Conservation (phyloP, 2,329 filamentous ascomycete species). For the Arachnomyces sp. region DNA sequence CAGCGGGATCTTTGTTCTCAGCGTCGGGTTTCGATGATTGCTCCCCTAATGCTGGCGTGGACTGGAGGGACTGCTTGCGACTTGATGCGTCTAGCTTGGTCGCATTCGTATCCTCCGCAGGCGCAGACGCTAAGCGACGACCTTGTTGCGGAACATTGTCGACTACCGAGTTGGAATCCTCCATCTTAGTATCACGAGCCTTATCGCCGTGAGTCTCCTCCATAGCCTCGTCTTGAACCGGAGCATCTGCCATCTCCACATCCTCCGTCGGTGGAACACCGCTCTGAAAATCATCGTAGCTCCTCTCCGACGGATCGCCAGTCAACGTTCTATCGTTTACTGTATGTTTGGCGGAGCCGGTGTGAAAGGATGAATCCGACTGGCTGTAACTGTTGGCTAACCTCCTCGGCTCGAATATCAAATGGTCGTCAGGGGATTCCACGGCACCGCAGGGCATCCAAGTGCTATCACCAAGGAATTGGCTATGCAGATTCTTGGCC, state of each 20-base stretch:
- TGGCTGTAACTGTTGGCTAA: slow-evolving; percentile 15
- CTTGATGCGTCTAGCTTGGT: too few species aligned
- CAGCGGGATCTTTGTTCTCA: not conserved
- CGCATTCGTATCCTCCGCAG: too few species aligned
- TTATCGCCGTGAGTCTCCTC: not conserved
- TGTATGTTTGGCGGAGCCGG: slow-evolving; percentile 3
- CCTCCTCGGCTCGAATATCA: slow-evolving; percentile 36
- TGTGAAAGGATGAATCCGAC: slow-evolving; percentile 8
- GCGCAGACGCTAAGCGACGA: too few species aligned
- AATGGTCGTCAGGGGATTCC: slow-evolving; percentile 44
- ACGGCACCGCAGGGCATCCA: slow-evolving; percentile 52
- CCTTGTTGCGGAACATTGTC: too few species aligned
- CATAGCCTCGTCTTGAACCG: slow-evolving; percentile 2
- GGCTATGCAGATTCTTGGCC: slow-evolving; percentile 50
- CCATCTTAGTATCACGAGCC: not conserved
- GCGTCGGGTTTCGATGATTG: not conserved
- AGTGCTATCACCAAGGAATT: slow-evolving; percentile 52
- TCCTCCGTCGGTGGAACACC: slow-evolving; percentile 7
- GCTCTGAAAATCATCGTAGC: slow-evolving; percentile 1
- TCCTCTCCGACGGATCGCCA: too few species aligned
- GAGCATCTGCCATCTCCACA: slow-evolving; percentile 4
- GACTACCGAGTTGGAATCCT: not conserved
- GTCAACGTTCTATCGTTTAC: too few species aligned
- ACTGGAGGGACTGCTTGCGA: too few species aligned
- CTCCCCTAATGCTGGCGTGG: too few species aligned